Base-by-base conservation (phyloP, 331 rosid species). In the Quercus phellos region DNA sequence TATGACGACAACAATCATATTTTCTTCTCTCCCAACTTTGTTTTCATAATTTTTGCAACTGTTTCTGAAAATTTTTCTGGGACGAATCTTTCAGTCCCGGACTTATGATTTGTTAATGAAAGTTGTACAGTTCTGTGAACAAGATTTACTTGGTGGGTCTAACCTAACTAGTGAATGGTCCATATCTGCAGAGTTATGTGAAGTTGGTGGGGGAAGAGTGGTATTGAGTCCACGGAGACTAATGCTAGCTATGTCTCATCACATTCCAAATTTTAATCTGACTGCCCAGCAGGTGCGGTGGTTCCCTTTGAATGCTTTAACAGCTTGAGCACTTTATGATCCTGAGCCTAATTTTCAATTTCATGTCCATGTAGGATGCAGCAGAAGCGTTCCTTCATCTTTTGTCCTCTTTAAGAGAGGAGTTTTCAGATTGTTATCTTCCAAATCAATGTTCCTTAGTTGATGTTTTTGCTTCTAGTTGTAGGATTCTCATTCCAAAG, bases 371-470 rank as follows among this genome's bases (percentile, higher is more conserved):
- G 80, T 80, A 92, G 99, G 99, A 94, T 88, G 95, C 99, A 35
- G 97, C 97, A 77, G 97, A 92, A 85, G 99, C 97, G 14, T 89
- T 94, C 66, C 90, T 87, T 84, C 97, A 92, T 85, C 88, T 94
- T 80, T 76, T 92, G 72, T 79, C 89, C 85, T 89, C 95, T 60
- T 85, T 94, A 83, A 90, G 92, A 85, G 91, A 89, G 76, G 99
- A 92, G 79, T 79, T 83, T 79, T 85, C 84, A 67, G 88, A 85
- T 76, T 89, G 82, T 81, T 89, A 87, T 84, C 78, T 89, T 72
- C 90, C 92, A 82, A 88, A 79, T 74, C 68, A 59, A 59, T 55
- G 91, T 84, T 88, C 98, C 68, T 85, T 94, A 78, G 86, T 75
- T n/a, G 94, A 92, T 84, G 61, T 80, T 67, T 88, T 64, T 85